These are phyloP conservation scores for Petunia hybrid DNA, from an alignment of 305 asterid genomes.

Conservation along the genomic window DNA sequence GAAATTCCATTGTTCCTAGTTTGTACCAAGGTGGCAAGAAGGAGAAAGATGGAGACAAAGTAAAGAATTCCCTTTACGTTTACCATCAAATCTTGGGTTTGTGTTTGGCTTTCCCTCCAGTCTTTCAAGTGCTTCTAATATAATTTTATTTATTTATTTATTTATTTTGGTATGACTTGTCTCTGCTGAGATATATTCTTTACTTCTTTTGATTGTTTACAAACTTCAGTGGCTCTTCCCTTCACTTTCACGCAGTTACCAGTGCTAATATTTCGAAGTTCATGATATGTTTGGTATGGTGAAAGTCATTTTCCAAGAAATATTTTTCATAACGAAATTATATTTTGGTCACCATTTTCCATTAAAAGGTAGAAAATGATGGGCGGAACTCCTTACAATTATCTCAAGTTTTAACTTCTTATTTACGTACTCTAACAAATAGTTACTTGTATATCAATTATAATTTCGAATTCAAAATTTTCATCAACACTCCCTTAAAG, in stretches of 20 bases:
- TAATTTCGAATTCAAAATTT: too few species aligned
- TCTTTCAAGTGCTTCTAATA: background rate
- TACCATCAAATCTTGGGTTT: background rate
- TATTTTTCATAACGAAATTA: too few species aligned
- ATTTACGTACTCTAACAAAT: too few species aligned
- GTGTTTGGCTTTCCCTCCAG: background rate
- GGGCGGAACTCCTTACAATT: too few species aligned
- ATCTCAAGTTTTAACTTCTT: too few species aligned
- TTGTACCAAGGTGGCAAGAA: conserved; percentile 38
- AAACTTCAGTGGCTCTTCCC: background rate
- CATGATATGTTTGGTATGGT: background rate
- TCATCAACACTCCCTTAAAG: too few species aligned
- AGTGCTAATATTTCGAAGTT: background rate
- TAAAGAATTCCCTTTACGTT: conserved; percentile 49
- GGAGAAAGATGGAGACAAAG: conserved; percentile 46
- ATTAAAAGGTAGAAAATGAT: too few species aligned
- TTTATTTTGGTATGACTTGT: background rate
- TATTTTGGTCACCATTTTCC: too few species aligned
- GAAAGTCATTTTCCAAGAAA: too few species aligned
- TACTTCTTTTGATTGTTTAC: conserved; percentile 41
- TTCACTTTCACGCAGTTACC: background rate
- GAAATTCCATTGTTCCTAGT: conserved; percentile 65
- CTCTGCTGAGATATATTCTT: conserved; percentile 50
- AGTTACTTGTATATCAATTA: too few species aligned
- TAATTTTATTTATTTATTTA: background rate